Evolutionary conservation across 495 filamentous ascomycete genomes (phyloP), one percentile per base, ranked within the genome.

Genomic region (Rostrohypoxylon terebratum): DNA sequence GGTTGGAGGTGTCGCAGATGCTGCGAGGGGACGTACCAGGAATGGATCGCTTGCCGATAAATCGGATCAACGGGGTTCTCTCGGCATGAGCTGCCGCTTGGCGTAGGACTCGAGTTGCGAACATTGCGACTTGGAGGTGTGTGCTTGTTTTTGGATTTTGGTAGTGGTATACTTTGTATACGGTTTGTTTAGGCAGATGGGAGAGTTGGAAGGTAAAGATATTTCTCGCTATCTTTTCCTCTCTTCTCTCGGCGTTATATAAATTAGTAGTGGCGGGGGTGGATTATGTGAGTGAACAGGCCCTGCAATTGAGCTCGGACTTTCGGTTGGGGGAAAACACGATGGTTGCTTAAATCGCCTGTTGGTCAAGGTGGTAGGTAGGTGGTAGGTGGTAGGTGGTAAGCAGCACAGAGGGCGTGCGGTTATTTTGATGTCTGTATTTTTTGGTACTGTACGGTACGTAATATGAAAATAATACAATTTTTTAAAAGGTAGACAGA

Each of bases 41-140:
- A 70, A 88, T 83, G 23, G 90, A 85, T 63, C 96, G 91, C 85
- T 94, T 96, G 78, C 96, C 96, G 50, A 98, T 71, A 84, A 99
- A 99, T 70, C 90, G 90, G 77, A 99, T 99, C 81, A 97, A 83
- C 59, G 93, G 93, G 44, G 87, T 91, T 68, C 93, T 90, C 79
- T 87, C 86, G 66, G 82, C 84, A 74, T 86, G 81, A 61, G 83
- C 83, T 72, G 88, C 87, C 73, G 88, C 89, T 78, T 89, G 88
- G 75, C 90, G 87, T 65, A 95, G 85, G 72, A 83, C 86, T 75
- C 83, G 83, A 66, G 93, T 91, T 66, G 88, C 83, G 76, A 86
- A 89, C 90, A 95, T 87, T 65, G 71, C 83, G 55, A 66, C 45
- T 51, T 44, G 50, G 21, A 9, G 44, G 3, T 45, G 14, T 51